These are phyloP conservation scores for Heterobasidion occidentale DNA, from an alignment of 1,284 basidiomycete species.

Conservation along the genomic window DNA sequence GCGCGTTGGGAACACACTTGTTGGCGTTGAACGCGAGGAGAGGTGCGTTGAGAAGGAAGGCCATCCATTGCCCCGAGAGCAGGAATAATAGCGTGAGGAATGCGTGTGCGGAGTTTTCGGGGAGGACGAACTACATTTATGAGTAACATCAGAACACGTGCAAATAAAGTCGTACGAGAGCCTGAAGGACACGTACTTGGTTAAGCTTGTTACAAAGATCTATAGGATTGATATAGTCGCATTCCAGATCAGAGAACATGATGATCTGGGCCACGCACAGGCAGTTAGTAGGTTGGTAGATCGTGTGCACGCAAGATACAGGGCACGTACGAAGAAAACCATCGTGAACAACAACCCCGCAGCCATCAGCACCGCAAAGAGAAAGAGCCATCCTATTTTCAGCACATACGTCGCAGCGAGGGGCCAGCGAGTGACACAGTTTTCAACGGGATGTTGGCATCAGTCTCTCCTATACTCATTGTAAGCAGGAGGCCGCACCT, in stretches of 20 bases:
- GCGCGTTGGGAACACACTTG: slow-evolving; percentile 56
- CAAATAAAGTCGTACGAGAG: background rate
- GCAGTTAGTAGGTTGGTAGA: background rate
- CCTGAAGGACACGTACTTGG: slow-evolving; percentile 50
- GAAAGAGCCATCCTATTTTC: slow-evolving; percentile 81
- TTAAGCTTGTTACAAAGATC: slow-evolving; percentile 99
- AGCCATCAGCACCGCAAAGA: slow-evolving; percentile 89
- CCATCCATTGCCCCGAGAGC: slow-evolving; percentile 93
- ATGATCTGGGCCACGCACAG: slow-evolving; percentile 67
- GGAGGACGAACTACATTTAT: slow-evolving; percentile 80
- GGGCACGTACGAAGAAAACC: slow-evolving; percentile 89
- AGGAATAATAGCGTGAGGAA: slow-evolving; percentile 86
- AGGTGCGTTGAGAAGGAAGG: slow-evolving; percentile 89
- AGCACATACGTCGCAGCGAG: background rate
- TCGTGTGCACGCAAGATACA: background rate
- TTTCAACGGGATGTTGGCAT: background rate
- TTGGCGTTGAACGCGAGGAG: slow-evolving; percentile 90
- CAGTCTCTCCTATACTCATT: background rate
- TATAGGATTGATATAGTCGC: slow-evolving; percentile 99
- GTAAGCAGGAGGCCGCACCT: slow-evolving; percentile 14
- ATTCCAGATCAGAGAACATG: slow-evolving; percentile 98
- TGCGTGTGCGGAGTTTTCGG: slow-evolving; percentile 94
- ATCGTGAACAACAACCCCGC: slow-evolving; percentile 92
- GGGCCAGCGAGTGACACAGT: background rate
- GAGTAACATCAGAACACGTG: slow-evolving; percentile 7